Evolutionary conservation across 2,329 filamentous ascomycete species (phyloP).

Genomic region (Cryphonectria radicalis): DNA sequence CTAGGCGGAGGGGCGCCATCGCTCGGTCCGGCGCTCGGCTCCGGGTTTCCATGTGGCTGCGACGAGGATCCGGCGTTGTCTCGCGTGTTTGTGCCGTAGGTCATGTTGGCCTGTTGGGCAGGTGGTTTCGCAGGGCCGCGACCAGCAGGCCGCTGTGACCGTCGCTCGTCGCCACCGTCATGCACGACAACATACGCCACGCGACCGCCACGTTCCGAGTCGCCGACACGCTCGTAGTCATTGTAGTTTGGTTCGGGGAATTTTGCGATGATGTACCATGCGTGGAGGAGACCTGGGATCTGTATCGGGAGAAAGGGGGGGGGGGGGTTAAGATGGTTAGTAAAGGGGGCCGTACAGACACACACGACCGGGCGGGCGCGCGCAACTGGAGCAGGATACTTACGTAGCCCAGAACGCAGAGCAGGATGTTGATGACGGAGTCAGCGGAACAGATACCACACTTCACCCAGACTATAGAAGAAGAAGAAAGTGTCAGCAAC

Average conservation of each 20-base stretch:
- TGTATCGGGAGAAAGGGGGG: slow-evolving; percentile 33
- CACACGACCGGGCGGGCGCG: slow-evolving; percentile 33
- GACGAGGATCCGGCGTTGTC: slow-evolving; percentile 36
- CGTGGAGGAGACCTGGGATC: slow-evolving; percentile 87
- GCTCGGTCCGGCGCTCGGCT: slow-evolving; percentile 45
- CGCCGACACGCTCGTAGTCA: slow-evolving; percentile 65
- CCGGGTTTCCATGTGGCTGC: slow-evolving; percentile 37
- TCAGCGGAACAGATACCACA: slow-evolving; percentile 90
- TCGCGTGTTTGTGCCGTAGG: slow-evolving; percentile 51
- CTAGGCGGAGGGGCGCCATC: slow-evolving; percentile 64
- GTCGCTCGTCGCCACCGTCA: slow-evolving; percentile 41
- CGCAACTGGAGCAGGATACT: slow-evolving; percentile 32
- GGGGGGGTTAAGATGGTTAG: slow-evolving; percentile 13
- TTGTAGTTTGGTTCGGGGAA: slow-evolving; percentile 77
- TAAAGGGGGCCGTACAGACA: slow-evolving; percentile 37
- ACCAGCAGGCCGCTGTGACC: slow-evolving; percentile 42
- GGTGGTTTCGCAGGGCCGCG: slow-evolving; percentile 40
- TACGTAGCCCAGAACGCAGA: slow-evolving; percentile 75
- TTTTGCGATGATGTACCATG: slow-evolving; percentile 97
- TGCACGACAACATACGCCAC: slow-evolving; percentile 82
- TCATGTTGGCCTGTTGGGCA: slow-evolving; percentile 43
- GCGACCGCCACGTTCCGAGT: slow-evolving; percentile 59
- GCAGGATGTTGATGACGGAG: slow-evolving; percentile 91
- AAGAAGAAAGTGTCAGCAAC: slow-evolving; percentile 38
- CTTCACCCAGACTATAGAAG: slow-evolving; percentile 85